Base-by-base conservation (phyloP, 306 rosid genomes). In the Erythrophleum fordii region DNA sequence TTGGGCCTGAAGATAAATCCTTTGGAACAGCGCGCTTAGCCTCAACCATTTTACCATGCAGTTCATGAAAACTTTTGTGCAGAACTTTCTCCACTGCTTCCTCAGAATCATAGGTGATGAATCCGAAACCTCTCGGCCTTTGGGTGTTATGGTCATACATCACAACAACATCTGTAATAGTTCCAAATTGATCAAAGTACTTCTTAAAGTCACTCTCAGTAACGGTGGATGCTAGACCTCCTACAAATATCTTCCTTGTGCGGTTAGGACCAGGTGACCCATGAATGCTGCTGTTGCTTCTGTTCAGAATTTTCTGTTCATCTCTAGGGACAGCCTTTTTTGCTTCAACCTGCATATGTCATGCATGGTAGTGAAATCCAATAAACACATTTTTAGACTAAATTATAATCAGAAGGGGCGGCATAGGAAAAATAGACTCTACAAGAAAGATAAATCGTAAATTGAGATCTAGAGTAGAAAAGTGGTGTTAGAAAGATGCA, bases 71-170 rank as follows among this genome's bases (percentile, higher is more conserved):
- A 78, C 82, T 78, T 55, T 68, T 78, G 67, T 68, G 55, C 75
- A 78, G 73, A 45, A 78, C 82, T 68, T 78, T 68, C 75, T 78
- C 82, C 25, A 78, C 82, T 16, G 82, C 76, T 55, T 78, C 82
- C 76, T 78, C 82, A 35, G 82, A 78, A 41, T 78, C 82, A 7
- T 35, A 78, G 20, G 82, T 78, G 72, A 78, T 78, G 59, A 52
- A 52, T 18, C 59, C 59, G 3, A 52, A 52, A 52, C 59, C 59
- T 52, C 59, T 52, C n/a, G 59, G 59, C 59, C 59, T 52, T n/a
- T 52, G 59, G 11, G 59, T 52, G 59, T 52, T 52, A 52, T 52
- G 59, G 25, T 52, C 59, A 52, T 52, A 52, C 59, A 52, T 52
- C 59, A 52, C 59, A 0, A 52, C 59, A 52, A 52, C 59, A n/a